These are phyloP conservation scores for Rosa chinensis DNA, from an alignment of 306 rosid species.

Conservation along the genomic window DNA sequence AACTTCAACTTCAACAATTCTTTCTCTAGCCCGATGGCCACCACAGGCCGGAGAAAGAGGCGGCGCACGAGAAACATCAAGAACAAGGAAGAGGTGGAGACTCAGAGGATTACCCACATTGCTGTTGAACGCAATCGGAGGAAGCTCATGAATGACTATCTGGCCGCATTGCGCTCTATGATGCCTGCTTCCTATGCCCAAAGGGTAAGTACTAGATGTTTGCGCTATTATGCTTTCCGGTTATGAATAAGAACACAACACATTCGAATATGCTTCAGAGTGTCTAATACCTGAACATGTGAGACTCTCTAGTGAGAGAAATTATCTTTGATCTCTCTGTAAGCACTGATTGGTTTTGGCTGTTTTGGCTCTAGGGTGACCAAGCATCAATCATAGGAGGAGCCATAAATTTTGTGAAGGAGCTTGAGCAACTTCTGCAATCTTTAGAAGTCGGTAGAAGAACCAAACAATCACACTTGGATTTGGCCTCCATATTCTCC, in stretches of 20 bases:
- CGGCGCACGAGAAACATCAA: constrained; percentile 22
- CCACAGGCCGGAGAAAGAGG: constrained; percentile 18
- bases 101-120: constrained; percentile 44
- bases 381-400: constrained; percentile 50
- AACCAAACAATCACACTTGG: constrained; percentile 14
- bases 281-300: neutral
- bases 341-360: neutral
- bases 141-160: constrained; percentile 40
- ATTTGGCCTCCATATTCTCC: constrained; percentile 14
- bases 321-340: neutral
- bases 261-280: neutral
- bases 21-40: constrained; percentile 10
- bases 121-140: constrained; percentile 44
- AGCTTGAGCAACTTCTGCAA: constrained; percentile 41
- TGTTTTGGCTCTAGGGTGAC: constrained; percentile 35
- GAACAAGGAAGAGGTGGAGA: constrained; percentile 38
- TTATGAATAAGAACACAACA: neutral
- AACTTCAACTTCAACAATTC: neutral
- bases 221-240: neutral
- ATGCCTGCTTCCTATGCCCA: constrained; percentile 39
- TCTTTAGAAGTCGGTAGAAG: constrained; percentile 27
- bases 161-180: constrained; percentile 35
- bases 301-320: neutral
- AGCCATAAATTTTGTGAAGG: constrained; percentile 44
- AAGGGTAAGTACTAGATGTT: constrained; percentile 23